Base-by-base conservation (phyloP, 73 alveolate genomes). In the Diophrys appendiculata region DNA sequence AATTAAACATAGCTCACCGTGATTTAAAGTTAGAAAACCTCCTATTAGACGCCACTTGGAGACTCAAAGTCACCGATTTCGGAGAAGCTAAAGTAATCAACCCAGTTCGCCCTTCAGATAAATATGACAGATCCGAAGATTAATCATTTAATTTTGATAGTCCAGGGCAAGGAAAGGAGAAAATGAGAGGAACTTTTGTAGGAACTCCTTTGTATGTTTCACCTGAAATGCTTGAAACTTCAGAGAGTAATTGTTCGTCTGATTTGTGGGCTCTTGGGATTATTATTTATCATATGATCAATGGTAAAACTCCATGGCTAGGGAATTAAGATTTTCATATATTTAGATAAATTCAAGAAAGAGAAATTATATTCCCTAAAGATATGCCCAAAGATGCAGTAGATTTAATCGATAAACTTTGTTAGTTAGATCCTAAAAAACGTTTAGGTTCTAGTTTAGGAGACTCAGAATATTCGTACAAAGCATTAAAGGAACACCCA, bases 181-280 rank as follows among this genome's bases (percentile, higher is more conserved):
- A 65, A 22, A 28, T 0, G 54, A 26, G 29, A 52, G 52, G 67
- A 28, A 90, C 98, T 34, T 95, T 95, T 84, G 99, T 95, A 29
- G 99, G 99, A 33, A 96, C 99, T 28, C 98, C 99, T 18, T 97
- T 92, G 68, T 97, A 97, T 85, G 98, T 97, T 52, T 96, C 98
- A 0, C 99, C 99, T 14, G 99, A 97, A 83, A 94, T 97, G 86
- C 90, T 97, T 27, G 86, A 86, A 32, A 97, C 93, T 69, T 91
- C 75, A 3, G 75, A 67, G 52, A 67, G 75, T 67, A 31, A 31
- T 14, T 31, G 52, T 3, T 18, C 75, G 31, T 26, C 52, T 72
- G 99, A 97, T 81, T 87, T 97, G 54, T 97, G 99, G 99, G 97
- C 99, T 32, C 76, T 97, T 18, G 99, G 99, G 23, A 85, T 97